Evolutionary conservation across 2,329 filamentous ascomycete species (phyloP), one percentile per base, ranked within the genome.

Genomic region (Cladobotryum protrusum): DNA sequence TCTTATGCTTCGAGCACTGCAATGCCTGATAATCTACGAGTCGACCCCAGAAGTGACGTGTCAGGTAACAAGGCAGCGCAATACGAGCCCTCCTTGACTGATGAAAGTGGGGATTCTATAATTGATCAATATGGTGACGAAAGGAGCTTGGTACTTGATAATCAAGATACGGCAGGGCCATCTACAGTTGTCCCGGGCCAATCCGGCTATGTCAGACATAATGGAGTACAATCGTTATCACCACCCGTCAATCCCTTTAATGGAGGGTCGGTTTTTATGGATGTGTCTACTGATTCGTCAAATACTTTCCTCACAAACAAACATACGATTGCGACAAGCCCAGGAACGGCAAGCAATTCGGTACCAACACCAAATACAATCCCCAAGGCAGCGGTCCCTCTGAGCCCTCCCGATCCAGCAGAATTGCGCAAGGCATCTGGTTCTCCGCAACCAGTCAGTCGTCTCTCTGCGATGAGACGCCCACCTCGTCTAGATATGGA

Each of bases 401-500:
- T 77, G 18, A 74, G 72, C 47, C 67, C 73, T 18, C 67, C 68
- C 6, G 70, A 74, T 39, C 65, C 72, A 6, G 61, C 67, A 6
- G 68, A 65, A 13, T 54, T 62, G 9, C 61, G 57, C n/a, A 59
- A 56, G 19, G 56, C 54, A 36, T 55, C 60, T 2, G 61, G 61
- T n/a, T 61, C 63, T 32, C 59, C 65, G 24, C 61, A 57, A 13
- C 55, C 57, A n/a, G 56, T 56, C 24, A 77, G 71, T 55, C 70
- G 72, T 15, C 57, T 81, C 19, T 82, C 81, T 11, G 78, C 76
- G 12, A 73, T 83, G 49, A 72, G 76, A 56, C 71, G 79, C 44
- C 91, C 92, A 32, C 87, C 89, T 3, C 81, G 80, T 34, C 72
- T 96, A 4, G 83, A 96, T 62, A 85, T 96, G 19, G 85, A 91